A percentile compares a stretch with the other conserved stretches of the same genome.
Conservation (phyloP, 2,329 filamentous ascomycete species). For the Ceratocystis albifundus region DNA sequence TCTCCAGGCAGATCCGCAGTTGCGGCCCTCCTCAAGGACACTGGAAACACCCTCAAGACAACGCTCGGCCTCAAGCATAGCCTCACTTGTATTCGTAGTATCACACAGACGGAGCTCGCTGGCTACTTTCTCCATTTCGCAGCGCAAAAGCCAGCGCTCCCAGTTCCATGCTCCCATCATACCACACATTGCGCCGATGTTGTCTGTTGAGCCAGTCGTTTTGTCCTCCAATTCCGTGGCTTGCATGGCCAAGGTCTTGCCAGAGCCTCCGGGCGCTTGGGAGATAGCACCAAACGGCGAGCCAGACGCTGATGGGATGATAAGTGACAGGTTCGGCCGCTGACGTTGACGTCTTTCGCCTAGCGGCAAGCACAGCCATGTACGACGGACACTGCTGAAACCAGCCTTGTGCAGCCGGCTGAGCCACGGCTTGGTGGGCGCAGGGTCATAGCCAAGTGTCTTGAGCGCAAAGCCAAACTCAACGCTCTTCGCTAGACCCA, state of each 20-base stretch:
- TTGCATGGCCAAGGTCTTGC: conserved; percentile 43
- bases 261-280: neutral
- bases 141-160: conserved; percentile 90
- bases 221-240: conserved; percentile 40
- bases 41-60: conserved; percentile 49
- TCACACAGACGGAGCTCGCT: conserved; percentile 51
- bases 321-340: conserved; percentile 28
- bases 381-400: conserved; percentile 69
- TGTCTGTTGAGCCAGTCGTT: conserved; percentile 51
- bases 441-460: conserved; percentile 79
- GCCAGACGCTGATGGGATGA: conserved; percentile 26
- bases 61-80: conserved; percentile 46
- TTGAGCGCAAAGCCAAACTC: conserved; percentile 87
- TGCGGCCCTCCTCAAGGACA: conserved; percentile 52
- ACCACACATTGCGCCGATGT: conserved; percentile 64
- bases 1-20: conserved; percentile 47
- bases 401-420: conserved; percentile 60
- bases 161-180: conserved; percentile 80
- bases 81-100: conserved; percentile 40
- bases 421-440: conserved; percentile 71
- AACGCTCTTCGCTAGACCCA: conserved; percentile 70
- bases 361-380: conserved; percentile 83
- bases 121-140: conserved; percentile 68
- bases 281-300: neutral
- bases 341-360: conserved; percentile 35